Evolutionary conservation across 139 green algal species (phyloP), one percentile per base, ranked within the genome.

Genomic region (Haematococcus lacustris): DNA sequence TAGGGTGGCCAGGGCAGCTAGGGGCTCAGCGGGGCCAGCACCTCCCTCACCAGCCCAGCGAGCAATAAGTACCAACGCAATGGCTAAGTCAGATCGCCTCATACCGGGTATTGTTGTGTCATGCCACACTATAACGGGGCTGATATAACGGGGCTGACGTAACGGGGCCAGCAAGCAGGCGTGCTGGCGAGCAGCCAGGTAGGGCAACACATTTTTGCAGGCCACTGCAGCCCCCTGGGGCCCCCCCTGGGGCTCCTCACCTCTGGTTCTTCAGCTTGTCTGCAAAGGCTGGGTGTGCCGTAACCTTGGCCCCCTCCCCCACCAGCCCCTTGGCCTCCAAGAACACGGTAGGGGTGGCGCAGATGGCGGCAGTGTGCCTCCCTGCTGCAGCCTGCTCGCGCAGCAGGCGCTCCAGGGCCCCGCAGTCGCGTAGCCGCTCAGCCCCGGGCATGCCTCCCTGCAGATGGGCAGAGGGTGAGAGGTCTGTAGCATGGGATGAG

Each of bases 391-490:
- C 33, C 74, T 98, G 93, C 34, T 78, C 59, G 4, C 63, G n/a
- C 3, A 97, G 28, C 30, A 97, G 72, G 0, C 76, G 38, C 0
- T 71, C 62, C 0, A 99, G 84, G 4, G 71, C 32, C 0, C 51
- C 50, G 26, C 60, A 88, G 78, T 97, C 88, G 2, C 87, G 75
- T 65, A 99, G 83, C 1, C 83, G 84, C 80, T 97, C 88, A 0
- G 96, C 94, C 13, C 95, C 95, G 1, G 93, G 92, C 90, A 97
- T 97, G 39, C 94, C 94, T 1, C 94, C 94, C 86, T 92, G 78
- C 51, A 66, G 3, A 53, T 38, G 73, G 57, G 21, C 7, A 7
- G 34, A 68, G 40, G 17, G 7, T 35, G 30, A 1, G 71, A 4
- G n/a, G n/a, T n/a, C n/a, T n/a, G n/a, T n/a, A n/a, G n/a, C n/a